Evolutionary conservation across 331 rosid genomes (phyloP), one percentile per base, ranked within the genome.

Genomic region (Dryas integrifolia): DNA sequence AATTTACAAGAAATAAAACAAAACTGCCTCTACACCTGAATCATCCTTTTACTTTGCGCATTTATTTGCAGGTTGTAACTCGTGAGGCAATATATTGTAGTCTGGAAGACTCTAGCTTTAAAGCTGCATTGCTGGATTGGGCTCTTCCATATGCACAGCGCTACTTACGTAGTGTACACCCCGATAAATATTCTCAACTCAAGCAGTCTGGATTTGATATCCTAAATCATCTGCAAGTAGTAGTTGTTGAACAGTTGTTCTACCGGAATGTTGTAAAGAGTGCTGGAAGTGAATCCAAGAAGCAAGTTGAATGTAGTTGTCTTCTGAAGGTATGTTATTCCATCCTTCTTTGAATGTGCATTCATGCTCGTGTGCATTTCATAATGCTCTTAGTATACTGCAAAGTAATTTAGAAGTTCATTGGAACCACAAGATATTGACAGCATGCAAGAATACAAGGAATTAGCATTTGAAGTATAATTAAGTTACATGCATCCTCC

Each of bases 141-240:
- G 83, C 74, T 82, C 90, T 94, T 76, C 97, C 98, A 65, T 91
- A 82, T 69, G 91, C 90, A 26, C 98, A 94, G 87, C 98, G 98
- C 80, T 94, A 91, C 79, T 47, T 94, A 65, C 56, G 45, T 66
- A 73, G 85, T 65, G 60, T 72, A 65, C 96, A 91, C 53, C 58
- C 79, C 6, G 88, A 85, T 65, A 86, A 64, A 86, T 91, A 88
- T 72, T 55, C 70, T 59, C 79, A 88, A 77, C 92, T 94, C 68
- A 89, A 89, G 86, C 88, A 81, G 81, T 85, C 92, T 58, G 86
- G 84, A 76, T 90, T 85, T 44, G 82, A 84, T 57, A 38, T 79
- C 71, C 63, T 89, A 65, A 82, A 74, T 46, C 18, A 18, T 58
- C 77, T 94, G 58, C 88, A 79, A 85, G 87, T 94, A 21, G 72